A percentile compares a stretch with the other conserved stretches of the same genome.
Conservation (phyloP, 2,329 filamentous ascomycete genomes). For the Aspergillus sp. region DNA sequence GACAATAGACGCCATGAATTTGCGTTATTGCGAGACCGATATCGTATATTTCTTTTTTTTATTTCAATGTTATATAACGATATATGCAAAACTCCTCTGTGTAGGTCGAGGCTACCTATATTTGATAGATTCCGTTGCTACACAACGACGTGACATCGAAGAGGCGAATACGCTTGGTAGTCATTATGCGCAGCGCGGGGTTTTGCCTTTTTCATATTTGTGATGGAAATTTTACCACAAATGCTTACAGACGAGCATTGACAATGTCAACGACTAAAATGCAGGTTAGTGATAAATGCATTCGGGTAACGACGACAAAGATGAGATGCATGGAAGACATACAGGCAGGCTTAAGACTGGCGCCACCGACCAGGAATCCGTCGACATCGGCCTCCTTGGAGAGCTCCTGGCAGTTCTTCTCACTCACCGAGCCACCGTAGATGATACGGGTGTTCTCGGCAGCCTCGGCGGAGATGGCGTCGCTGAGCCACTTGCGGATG, state of each 20-base stretch:
- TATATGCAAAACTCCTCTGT: neutral
- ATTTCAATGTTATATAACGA: neutral
- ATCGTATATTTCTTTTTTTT: neutral
- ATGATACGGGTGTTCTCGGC: slow-evolving; percentile 88
- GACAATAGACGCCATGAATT: neutral
- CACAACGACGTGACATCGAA: neutral
- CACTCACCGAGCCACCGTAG: slow-evolving; percentile 93
- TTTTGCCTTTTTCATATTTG: neutral
- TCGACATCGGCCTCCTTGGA: slow-evolving; percentile 93
- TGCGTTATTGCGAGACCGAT: neutral
- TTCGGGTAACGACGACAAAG: slow-evolving; percentile 13
- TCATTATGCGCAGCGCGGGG: neutral
- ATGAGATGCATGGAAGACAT: slow-evolving; percentile 40
- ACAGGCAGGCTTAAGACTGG: slow-evolving; percentile 95
- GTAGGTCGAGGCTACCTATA: neutral
- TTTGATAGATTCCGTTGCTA: neutral
- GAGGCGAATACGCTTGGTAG: neutral
- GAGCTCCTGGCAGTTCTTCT: slow-evolving; percentile 97
- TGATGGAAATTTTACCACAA: neutral
- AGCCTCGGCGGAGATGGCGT: slow-evolving; percentile 72
- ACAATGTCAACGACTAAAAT: slow-evolving; percentile 64
- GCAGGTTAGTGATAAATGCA: slow-evolving; percentile 10
- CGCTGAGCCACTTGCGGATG: slow-evolving; percentile 81
- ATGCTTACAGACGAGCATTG: slow-evolving; percentile 56
- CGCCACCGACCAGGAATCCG: slow-evolving; percentile 94